Percentiles rank a stretch among this genome's conserved stretches.
Conservation (phyloP, 2,329 filamentous ascomycete species). For the Colletotrichum nymphaeae region DNA sequence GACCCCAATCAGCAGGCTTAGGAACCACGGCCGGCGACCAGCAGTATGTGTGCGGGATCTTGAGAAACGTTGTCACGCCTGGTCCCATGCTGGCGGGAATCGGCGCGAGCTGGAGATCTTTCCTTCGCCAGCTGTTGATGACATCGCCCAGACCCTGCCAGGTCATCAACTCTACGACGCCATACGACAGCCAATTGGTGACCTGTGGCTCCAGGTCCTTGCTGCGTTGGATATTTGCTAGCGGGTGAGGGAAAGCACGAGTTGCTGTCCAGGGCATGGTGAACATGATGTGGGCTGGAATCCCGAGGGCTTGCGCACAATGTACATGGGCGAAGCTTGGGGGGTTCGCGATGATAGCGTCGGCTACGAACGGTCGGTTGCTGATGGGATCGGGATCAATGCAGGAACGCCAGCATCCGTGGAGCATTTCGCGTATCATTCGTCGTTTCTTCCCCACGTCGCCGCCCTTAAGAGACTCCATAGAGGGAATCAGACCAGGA, state of each 20-base stretch:
- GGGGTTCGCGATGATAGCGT: slow-evolving; percentile 62
- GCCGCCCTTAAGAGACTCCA: slow-evolving; percentile 41
- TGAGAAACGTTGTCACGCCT: slow-evolving; percentile 73
- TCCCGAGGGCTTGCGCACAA: slow-evolving; percentile 55
- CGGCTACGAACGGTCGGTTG: slow-evolving; percentile 55
- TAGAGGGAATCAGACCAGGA: slow-evolving; percentile 43
- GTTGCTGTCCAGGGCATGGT: slow-evolving; percentile 82
- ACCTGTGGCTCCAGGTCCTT: slow-evolving; percentile 58
- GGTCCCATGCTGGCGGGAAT: slow-evolving; percentile 79
- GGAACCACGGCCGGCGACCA: slow-evolving; percentile 78
- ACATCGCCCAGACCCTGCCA: slow-evolving; percentile 69
- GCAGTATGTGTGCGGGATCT: slow-evolving; percentile 81
- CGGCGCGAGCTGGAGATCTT: slow-evolving; percentile 72
- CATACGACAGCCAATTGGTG: slow-evolving; percentile 79
- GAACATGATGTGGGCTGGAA: slow-evolving; percentile 60
- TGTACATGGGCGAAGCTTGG: slow-evolving; percentile 60
- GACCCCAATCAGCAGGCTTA: slow-evolving; percentile 74
- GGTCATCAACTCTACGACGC: slow-evolving; percentile 78
- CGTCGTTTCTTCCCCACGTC: slow-evolving; percentile 48
- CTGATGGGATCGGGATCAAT: slow-evolving; percentile 31
- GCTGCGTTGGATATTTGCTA: slow-evolving; percentile 74
- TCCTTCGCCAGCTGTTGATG: slow-evolving; percentile 72
- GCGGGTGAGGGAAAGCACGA: slow-evolving; percentile 77
- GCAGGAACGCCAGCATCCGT: slow-evolving; percentile 40
- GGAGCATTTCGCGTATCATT: slow-evolving; percentile 38